Percentiles rank a stretch among this genome's conserved stretches.
Evolutionary conservation across 345 rosid species (phyloP).

Genomic region (Firmiana major): DNA sequence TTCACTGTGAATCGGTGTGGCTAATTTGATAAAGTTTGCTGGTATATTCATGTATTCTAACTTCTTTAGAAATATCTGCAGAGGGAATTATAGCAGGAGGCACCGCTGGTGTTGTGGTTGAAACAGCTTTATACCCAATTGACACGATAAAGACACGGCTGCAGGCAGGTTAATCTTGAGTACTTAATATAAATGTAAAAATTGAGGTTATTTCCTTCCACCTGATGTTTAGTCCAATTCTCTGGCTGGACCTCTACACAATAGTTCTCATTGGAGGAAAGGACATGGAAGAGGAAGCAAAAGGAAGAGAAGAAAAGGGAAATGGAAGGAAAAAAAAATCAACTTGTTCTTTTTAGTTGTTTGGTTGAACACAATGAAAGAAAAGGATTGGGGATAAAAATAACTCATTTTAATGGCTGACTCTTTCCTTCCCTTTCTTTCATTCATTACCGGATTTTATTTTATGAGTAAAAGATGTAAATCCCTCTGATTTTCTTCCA

Average conservation of each 20-base stretch:
- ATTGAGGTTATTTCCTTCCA: neutral
- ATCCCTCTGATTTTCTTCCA: neutral
- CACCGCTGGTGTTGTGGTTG: constrained; percentile 93
- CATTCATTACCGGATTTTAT: neutral
- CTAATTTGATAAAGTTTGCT: neutral
- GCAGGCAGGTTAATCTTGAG: constrained; percentile 59
- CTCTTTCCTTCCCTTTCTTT: neutral
- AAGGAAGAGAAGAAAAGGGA: neutral
- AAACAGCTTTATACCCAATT: constrained; percentile 85
- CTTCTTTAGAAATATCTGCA: constrained; percentile 33
- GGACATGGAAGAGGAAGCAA: neutral
- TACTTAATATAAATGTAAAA: neutral
- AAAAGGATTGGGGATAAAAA: neutral
- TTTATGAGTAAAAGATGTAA: neutral
- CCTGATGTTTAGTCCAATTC: neutral
- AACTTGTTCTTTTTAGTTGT: neutral
- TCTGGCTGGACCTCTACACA: neutral
- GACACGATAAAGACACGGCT: constrained; percentile 93
- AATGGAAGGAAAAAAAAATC: neutral
- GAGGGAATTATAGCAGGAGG: constrained; percentile 97
- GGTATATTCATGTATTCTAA: constrained; percentile 6
- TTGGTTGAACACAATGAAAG: neutral
- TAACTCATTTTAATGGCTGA: neutral
- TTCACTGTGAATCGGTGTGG: neutral
- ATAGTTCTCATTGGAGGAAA: neutral